Base-by-base conservation (phyloP, 208 protist species). In the Sergeia podlipaevii region DNA sequence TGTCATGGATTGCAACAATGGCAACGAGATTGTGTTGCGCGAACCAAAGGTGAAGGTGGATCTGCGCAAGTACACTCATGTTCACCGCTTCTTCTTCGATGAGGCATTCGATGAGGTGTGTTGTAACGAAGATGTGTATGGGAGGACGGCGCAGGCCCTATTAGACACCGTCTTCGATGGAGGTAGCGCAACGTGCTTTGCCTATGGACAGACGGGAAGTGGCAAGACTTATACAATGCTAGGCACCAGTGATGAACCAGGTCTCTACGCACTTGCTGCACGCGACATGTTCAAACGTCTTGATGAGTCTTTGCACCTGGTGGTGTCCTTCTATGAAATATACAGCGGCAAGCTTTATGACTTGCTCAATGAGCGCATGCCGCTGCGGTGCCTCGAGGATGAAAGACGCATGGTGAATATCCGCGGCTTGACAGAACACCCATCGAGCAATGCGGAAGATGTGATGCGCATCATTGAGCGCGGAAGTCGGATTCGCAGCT, bases 71-170 rank as follows among this genome's bases (percentile, higher is more conserved):
- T 98, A 97, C 70, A 98, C 90, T 30, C 92, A 98, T 57, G 81
- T 91, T 44, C 97, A 99, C 55, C 85, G 85, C 33, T 98, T 98
- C 61, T 73, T 77, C 47, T 99, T 98, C 64, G 97, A 99, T 63
- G 80, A 97, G 53, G 95, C 97, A 17, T 96, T 98, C 34, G 84
- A 96, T 49, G 91, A 97, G 53, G 56, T 52, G 23, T 71, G 79
- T 36, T 82, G 52, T 54, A 98, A 98, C 55, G 69, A 63, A 23
- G 80, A 82, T 38, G 89, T 97, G 10, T 98, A 95, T 71, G 60
- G 80, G 41, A 67, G 90, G 32, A 82, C 96, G 11, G 94, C 88
- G 24, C 70, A 71, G 26, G 49, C 56, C 7, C 61, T 88, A 11
- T 60, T 88, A 18, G 71, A 80, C 58, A 88, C 80, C 20, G 80